A percentile compares a stretch with the other conserved stretches of the same genome.
phyloP scores from a whole-genome alignment of 2,329 filamentous ascomycete genomes.

The Microdochium paspali region DNA sequence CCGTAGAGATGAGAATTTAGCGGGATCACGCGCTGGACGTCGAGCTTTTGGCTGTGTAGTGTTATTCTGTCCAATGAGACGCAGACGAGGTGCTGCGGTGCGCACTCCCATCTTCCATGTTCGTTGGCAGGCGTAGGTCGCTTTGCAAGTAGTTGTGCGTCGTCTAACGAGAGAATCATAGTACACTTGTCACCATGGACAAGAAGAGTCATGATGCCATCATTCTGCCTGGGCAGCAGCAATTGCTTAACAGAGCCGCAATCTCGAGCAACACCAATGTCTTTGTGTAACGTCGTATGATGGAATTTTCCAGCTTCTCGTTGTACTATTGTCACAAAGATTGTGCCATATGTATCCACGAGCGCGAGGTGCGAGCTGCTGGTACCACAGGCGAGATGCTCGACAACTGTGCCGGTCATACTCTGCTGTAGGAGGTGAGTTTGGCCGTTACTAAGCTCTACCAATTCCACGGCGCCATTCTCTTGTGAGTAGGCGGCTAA shows the following conservation, averaged over 20 bases:
- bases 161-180: not conserved
- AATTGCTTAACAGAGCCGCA: not conserved
- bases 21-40: not conserved
- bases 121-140: not conserved
- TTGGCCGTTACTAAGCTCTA: constrained; percentile 3
- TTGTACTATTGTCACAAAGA: not conserved
- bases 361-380: not conserved
- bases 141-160: not conserved
- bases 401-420: constrained; percentile 1
- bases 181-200: not conserved
- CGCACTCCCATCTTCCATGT: not conserved
- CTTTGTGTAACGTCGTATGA: not conserved
- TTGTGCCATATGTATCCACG: not conserved
- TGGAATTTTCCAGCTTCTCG: not conserved
- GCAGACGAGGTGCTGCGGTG: not conserved
- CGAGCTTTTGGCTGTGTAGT: not conserved
- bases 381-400: constrained; percentile 5
- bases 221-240: not conserved
- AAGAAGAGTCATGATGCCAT: not conserved
- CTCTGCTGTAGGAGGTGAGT: constrained; percentile 4
- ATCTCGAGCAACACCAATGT: not conserved
- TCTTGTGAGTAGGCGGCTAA: constrained; percentile 6
- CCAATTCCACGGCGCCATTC: constrained; percentile 7
- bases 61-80: not conserved
- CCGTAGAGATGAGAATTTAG: not conserved